Conservation (phyloP, 208 protist species). For the Phytomonas francai region DNA sequence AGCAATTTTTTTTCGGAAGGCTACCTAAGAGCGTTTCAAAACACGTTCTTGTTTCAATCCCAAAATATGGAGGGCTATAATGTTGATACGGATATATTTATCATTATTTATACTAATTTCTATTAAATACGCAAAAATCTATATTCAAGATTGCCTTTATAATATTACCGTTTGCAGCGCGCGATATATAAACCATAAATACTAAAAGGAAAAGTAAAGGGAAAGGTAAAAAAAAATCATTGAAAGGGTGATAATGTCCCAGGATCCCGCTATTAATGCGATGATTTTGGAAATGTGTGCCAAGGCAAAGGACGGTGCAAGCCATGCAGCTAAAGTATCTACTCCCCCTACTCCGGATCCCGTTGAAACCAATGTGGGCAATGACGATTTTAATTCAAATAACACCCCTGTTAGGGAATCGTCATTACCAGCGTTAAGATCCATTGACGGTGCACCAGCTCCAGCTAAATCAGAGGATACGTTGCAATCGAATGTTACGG, state of each 20-base stretch:
- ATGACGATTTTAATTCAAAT: neutral
- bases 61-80: neutral
- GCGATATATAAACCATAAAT: neutral
- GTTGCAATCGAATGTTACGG: neutral
- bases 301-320: conserved; percentile 11
- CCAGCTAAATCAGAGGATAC: conserved; percentile 1
- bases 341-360: neutral
- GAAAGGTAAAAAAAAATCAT: neutral
- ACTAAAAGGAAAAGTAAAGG: neutral
- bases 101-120: neutral
- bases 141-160: neutral
- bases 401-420: neutral
- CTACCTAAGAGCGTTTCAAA: neutral
- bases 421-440: neutral
- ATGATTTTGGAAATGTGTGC: conserved; percentile 26
- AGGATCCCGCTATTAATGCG: conserved; percentile 18
- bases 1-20: neutral
- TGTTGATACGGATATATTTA: neutral
- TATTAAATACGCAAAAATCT: neutral
- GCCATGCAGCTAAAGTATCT: neutral
- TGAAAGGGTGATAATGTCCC: conserved; percentile 13
- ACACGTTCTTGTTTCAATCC: neutral
- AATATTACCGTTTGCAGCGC: neutral
- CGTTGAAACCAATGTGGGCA: neutral
- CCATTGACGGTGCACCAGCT: conserved; percentile 7